These are phyloP conservation scores for Tolypocladium album DNA, from an alignment of 2,329 filamentous ascomycete genomes.

Conservation along the genomic window DNA sequence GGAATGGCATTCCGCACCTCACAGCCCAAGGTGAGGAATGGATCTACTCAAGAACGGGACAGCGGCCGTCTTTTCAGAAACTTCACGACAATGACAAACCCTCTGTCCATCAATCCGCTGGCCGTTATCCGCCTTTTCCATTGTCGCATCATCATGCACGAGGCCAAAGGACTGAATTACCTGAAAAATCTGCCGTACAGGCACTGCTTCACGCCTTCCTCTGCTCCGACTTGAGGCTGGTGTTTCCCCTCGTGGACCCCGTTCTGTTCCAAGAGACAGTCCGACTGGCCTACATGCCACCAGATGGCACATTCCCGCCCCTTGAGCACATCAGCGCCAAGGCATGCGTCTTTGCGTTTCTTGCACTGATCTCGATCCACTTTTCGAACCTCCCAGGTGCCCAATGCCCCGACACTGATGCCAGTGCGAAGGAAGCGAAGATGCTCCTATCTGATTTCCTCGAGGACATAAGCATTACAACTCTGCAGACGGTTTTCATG, in stretches of 20 bases:
- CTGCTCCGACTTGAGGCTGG: conserved; percentile 24
- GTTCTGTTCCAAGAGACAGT: conserved; percentile 35
- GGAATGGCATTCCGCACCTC: conserved; percentile 38
- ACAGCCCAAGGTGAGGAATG: conserved; percentile 34
- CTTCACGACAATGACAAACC: background rate
- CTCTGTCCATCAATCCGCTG: background rate
- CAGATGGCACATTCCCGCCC: conserved; percentile 2
- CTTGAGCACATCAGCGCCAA: conserved; percentile 23
- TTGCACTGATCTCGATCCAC: conserved; percentile 20
- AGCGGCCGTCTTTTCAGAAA: conserved; percentile 10
- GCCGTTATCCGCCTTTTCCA: background rate
- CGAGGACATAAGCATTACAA: conserved; percentile 30
- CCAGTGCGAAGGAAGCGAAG: conserved; percentile 27
- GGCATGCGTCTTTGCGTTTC: conserved; percentile 38
- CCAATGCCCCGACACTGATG: conserved; percentile 25
- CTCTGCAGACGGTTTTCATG: conserved; percentile 34
- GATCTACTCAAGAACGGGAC: conserved; percentile 34
- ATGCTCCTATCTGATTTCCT: conserved; percentile 29
- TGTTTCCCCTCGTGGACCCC: conserved; percentile 38
- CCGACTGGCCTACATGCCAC: conserved; percentile 28
- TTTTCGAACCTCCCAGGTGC: conserved; percentile 8
- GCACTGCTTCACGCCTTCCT: conserved; percentile 14
- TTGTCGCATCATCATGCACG: background rate
- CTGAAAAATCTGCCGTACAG: conserved; percentile 16
- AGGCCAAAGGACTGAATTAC: conserved; percentile 16